phyloP scores from a whole-genome alignment of 176 grass and related monocot species.

The Puccinellia tenuiflora region DNA sequence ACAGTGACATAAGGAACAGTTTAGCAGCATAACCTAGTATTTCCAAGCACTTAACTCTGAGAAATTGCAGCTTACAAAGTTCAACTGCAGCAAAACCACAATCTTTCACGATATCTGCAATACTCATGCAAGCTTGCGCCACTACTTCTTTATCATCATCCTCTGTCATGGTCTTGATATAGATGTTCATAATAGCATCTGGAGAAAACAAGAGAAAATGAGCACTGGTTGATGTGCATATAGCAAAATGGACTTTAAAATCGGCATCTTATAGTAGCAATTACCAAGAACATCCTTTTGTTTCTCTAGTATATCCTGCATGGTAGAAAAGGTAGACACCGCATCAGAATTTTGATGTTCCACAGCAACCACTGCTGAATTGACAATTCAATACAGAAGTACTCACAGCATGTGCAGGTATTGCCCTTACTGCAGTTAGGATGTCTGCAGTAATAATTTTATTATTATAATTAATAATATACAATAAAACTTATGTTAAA shows the following conservation, averaged over 20 bases:
- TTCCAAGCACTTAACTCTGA: conserved; percentile 2
- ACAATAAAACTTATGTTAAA: not conserved
- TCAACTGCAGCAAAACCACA: conserved; percentile 76
- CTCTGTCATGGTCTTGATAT: conserved; percentile 84
- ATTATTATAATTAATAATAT: conserved; percentile 10
- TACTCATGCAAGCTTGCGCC: conserved; percentile 84
- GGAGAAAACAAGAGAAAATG: conserved; percentile 8
- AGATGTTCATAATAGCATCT: conserved; percentile 90
- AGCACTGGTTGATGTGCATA: not conserved
- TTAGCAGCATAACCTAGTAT: conserved; percentile 19
- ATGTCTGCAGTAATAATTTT: conserved; percentile 73
- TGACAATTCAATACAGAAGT: conserved; percentile 7
- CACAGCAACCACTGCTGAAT: conserved; percentile 2
- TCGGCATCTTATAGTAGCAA: conserved; percentile 14
- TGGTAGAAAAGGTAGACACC: conserved; percentile 29
- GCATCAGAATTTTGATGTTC: conserved; percentile 17
- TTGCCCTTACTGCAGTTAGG: conserved; percentile 59
- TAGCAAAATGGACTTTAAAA: conserved; percentile 1
- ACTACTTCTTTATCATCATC: conserved; percentile 99
- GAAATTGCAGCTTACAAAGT: conserved; percentile 63
- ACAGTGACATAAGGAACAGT: not conserved
- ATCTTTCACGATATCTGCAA: conserved; percentile 75
- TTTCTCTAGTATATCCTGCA: conserved; percentile 82
- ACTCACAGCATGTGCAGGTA: conserved; percentile 74
- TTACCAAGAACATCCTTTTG: conserved; percentile 91